Percentiles rank a stretch among this genome's conserved stretches.
Conservation (phyloP, 441 rosid species). For the Theobroma grandiflorum region DNA sequence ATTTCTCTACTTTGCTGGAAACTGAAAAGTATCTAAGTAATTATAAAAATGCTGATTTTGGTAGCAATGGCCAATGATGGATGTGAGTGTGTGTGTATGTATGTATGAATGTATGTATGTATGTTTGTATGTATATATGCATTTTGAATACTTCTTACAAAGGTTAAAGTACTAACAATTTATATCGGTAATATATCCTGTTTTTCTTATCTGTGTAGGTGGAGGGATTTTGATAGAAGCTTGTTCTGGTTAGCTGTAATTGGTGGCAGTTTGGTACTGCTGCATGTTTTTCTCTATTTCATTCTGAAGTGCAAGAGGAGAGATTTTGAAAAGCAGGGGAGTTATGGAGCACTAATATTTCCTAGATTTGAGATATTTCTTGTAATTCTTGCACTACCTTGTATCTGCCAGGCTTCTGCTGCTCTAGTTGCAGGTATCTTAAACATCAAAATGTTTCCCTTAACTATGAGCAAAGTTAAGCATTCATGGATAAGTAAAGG, state of each 20-base stretch:
- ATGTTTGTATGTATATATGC: neutral
- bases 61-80: neutral
- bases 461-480: neutral
- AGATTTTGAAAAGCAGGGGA: constrained; percentile 46
- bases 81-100: neutral
- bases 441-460: neutral
- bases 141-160: neutral
- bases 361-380: constrained; percentile 91
- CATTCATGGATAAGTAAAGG: too few relatives aligned
- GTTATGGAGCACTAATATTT: constrained; percentile 71
- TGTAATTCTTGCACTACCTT: constrained; percentile 76
- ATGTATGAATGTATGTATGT: neutral
- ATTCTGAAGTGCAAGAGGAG: constrained; percentile 62
- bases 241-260: constrained; percentile 88
- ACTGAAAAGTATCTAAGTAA: neutral
- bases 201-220: constrained; percentile 52
- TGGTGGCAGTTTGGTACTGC: constrained; percentile 63
- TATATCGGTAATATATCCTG: constrained; percentile 13
- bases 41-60: neutral
- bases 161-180: neutral
- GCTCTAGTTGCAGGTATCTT: constrained; percentile 67
- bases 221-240: constrained; percentile 86
- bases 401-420: constrained; percentile 73
- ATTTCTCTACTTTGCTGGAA: neutral
- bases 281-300: constrained; percentile 60